A percentile compares a stretch with the other conserved stretches of the same genome.
Evolutionary conservation across 306 rosid species (phyloP).

Genomic region (Begonia masoniana): DNA sequence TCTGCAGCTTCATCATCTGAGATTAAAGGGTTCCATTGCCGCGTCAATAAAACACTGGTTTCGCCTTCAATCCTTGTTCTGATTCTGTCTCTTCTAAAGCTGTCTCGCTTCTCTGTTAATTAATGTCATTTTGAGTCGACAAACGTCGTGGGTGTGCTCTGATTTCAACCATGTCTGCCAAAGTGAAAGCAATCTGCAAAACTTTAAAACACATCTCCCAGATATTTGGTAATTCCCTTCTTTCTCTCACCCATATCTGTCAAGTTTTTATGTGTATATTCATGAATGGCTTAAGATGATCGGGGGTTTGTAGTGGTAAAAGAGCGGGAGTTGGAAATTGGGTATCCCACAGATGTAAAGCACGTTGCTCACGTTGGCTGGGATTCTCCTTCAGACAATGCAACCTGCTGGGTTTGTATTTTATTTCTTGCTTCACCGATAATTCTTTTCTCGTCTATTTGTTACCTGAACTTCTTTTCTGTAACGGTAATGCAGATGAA

Average conservation of each 20-base stretch:
- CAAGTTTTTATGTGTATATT: too few species aligned
- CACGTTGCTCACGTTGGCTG: slow-evolving; percentile 12
- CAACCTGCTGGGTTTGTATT: slow-evolving; percentile 5
- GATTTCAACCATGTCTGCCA: slow-evolving; percentile 37
- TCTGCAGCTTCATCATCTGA: too few species aligned
- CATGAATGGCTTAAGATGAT: not conserved
- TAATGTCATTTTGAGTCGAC: too few species aligned
- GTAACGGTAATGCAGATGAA: slow-evolving; percentile 37
- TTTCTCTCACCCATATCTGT: too few species aligned
- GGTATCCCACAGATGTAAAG: slow-evolving; percentile 13
- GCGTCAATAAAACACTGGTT: too few species aligned
- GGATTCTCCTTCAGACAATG: slow-evolving; percentile 5
- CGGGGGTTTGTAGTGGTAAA: slow-evolving; percentile 1
- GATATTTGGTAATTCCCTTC: slow-evolving; percentile 22
- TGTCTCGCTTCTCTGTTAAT: too few species aligned
- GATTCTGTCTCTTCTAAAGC: too few species aligned
- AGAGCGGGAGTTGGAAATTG: slow-evolving; percentile 12
- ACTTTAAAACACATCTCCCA: slow-evolving; percentile 31
- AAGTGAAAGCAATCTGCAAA: slow-evolving; percentile 32
- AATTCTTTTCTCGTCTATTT: not conserved
- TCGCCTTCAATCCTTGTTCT: too few species aligned
- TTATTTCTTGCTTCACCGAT: not conserved
- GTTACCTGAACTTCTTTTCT: not conserved
- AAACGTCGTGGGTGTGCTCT: too few species aligned
- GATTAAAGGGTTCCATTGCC: too few species aligned